phyloP scores from a whole-genome alignment of 805 yeast species.

The Myxozyma sirexii region DNA sequence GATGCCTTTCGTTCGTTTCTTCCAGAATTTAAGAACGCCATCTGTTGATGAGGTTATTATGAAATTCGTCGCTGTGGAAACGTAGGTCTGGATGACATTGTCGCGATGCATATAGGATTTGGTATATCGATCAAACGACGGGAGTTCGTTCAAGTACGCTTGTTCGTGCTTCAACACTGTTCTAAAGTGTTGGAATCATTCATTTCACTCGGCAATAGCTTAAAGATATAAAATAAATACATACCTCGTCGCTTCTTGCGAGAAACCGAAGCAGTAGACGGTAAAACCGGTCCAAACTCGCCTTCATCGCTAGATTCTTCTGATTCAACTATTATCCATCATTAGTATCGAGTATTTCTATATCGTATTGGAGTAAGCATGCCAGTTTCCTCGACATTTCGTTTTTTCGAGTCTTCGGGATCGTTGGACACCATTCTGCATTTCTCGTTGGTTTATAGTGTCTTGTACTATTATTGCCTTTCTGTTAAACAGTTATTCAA shows the following conservation, averaged over 20 bases:
- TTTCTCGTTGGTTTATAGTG: no score
- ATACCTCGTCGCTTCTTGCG: conserved; percentile 22
- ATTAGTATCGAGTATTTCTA: no score
- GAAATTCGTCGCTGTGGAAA: conserved; percentile 33
- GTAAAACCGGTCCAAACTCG: conserved; percentile 24
- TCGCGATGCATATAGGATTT: conserved; percentile 38
- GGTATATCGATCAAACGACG: conserved; percentile 36
- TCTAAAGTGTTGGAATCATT: no score
- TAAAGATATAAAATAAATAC: no score
- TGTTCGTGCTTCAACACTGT: conserved; percentile 30
- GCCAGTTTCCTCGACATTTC: background rate
- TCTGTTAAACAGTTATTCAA: no score
- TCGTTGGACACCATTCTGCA: background rate
- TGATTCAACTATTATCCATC: background rate
- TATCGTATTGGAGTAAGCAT: no score
- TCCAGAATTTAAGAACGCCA: conserved; percentile 46
- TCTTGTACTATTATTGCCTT: no score
- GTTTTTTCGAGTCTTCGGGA: conserved; percentile 2
- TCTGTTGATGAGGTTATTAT: conserved; percentile 42
- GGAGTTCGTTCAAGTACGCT: conserved; percentile 28
- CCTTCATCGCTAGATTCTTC: conserved; percentile 16
- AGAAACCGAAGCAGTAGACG: background rate
- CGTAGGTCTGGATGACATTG: conserved; percentile 18
- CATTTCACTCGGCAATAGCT: no score
- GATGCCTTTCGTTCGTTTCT: conserved; percentile 29